Percentiles rank a stretch among this genome's conserved stretches.
phyloP scores from a whole-genome alignment of 169 alveolate species.

The Babesia bovis region DNA sequence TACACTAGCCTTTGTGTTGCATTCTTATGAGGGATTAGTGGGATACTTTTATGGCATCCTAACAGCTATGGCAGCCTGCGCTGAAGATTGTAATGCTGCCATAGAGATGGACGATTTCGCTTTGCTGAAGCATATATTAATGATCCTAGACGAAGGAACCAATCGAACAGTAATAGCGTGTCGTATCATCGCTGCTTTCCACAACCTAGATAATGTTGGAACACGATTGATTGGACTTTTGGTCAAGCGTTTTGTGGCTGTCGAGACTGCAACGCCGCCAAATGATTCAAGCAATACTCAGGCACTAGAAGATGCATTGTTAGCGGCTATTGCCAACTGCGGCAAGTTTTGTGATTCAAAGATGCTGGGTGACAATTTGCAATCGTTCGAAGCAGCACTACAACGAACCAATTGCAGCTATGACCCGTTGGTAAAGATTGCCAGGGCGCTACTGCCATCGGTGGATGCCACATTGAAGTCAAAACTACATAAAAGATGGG shows the following conservation, averaged over 20 bases:
- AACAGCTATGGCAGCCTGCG: conserved; percentile 29
- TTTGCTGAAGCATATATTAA: conserved; percentile 45
- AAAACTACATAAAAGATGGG: conserved; percentile 31
- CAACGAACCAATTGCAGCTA: conserved; percentile 3
- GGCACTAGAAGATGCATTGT: conserved; percentile 41
- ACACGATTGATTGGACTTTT: conserved; percentile 42
- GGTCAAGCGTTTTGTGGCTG: conserved; percentile 47
- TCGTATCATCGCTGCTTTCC: conserved; percentile 11
- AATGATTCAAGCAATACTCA: background rate
- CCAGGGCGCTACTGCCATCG: conserved; percentile 60
- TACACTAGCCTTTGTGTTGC: background rate
- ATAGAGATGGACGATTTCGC: conserved; percentile 28
- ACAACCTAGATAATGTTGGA: conserved; percentile 30
- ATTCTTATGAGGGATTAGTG: conserved; percentile 37
- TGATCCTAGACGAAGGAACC: conserved; percentile 32
- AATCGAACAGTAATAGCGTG: conserved; percentile 28
- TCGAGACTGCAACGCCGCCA: conserved; percentile 15
- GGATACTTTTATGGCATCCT: conserved; percentile 14
- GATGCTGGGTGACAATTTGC: conserved; percentile 43
- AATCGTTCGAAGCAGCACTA: conserved; percentile 63
- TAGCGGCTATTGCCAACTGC: conserved; percentile 55
- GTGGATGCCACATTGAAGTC: conserved; percentile 48
- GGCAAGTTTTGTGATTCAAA: conserved; percentile 51
- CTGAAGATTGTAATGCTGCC: conserved; percentile 21
- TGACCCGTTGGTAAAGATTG: conserved; percentile 40